Evolutionary conservation across 2,329 filamentous ascomycete genomes (phyloP).

Genomic region (Aspergillus sp.): DNA sequence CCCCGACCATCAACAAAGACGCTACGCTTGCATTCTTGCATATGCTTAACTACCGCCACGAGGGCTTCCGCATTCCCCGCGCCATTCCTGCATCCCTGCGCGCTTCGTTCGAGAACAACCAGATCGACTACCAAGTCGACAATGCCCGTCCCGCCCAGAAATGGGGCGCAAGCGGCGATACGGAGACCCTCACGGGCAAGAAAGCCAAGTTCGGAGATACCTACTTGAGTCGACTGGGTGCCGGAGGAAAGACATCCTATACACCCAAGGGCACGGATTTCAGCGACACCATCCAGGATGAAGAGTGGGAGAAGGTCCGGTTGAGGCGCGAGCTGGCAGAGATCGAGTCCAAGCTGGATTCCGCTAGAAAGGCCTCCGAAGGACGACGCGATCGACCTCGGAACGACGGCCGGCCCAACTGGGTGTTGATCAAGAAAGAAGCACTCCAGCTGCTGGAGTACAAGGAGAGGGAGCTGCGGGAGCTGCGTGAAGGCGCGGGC

Average conservation of each 20-base stretch:
- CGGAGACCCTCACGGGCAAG: constrained; percentile 78
- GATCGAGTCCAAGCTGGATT: constrained; percentile 81
- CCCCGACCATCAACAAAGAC: constrained; percentile 85
- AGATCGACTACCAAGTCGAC: constrained; percentile 94
- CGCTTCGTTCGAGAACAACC: constrained; percentile 87
- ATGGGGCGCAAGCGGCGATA: constrained; percentile 78
- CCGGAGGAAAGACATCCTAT: constrained; percentile 73
- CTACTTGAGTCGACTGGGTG: constrained; percentile 85
- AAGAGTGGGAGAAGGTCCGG: constrained; percentile 96
- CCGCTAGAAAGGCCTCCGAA: constrained; percentile 73
- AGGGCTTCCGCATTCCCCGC: constrained; percentile 90
- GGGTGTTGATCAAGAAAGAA: constrained; percentile 90
- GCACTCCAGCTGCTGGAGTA: constrained; percentile 93
- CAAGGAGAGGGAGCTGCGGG: constrained; percentile 76
- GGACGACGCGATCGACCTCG: constrained; percentile 57
- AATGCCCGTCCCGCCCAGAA: constrained; percentile 69
- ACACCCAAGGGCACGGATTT: constrained; percentile 89
- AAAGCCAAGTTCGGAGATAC: constrained; percentile 98
- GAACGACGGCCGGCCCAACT: constrained; percentile 73
- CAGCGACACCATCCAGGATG: constrained; percentile 75
- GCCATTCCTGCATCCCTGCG: constrained; percentile 89
- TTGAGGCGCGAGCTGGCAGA: constrained; percentile 90
- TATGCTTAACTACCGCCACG: constrained; percentile 93
- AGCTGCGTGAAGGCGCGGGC: constrained; percentile 63
- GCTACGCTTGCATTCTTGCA: constrained; percentile 92